Evolutionary conservation across 768 basidiomycete genomes (phyloP).

Genomic region (Rubroboletus satanas): DNA sequence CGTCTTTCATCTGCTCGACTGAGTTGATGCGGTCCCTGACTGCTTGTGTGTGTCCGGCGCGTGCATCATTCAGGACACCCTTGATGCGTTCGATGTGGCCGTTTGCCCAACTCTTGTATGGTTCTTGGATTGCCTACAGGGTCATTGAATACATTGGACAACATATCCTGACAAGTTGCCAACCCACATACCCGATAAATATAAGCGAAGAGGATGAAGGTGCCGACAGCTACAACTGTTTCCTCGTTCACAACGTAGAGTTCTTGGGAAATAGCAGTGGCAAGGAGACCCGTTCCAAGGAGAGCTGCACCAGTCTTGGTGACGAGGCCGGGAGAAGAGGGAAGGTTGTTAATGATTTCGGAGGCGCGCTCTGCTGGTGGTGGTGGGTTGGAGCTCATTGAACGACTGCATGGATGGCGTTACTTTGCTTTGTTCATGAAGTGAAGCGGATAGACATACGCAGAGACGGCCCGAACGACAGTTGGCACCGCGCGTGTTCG

Average conservation of each 20-base stretch:
- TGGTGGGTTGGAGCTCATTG: slow-evolving; percentile 61
- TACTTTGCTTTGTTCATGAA: slow-evolving; percentile 6
- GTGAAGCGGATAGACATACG: slow-evolving; percentile 36
- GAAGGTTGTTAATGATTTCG: slow-evolving; percentile 84
- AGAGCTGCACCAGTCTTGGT: slow-evolving; percentile 94
- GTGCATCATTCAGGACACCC: slow-evolving; percentile 73
- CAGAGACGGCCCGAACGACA: slow-evolving; percentile 42
- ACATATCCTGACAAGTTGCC: neutral
- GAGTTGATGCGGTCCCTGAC: slow-evolving; percentile 90
- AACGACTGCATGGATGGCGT: slow-evolving; percentile 44
- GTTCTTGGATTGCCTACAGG: slow-evolving; percentile 67
- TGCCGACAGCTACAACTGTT: slow-evolving; percentile 82
- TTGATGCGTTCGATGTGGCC: slow-evolving; percentile 83
- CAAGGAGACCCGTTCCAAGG: slow-evolving; percentile 83
- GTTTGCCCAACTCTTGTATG: slow-evolving; percentile 91
- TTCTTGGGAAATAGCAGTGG: slow-evolving; percentile 94
- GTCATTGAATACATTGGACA: slow-evolving; percentile 13
- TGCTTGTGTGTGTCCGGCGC: slow-evolving; percentile 86
- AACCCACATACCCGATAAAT: slow-evolving; percentile 64
- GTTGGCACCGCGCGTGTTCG: slow-evolving; percentile 52
- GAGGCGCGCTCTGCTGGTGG: slow-evolving; percentile 85
- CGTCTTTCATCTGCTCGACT: slow-evolving; percentile 94
- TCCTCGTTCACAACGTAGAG: slow-evolving; percentile 98
- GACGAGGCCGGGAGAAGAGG: slow-evolving; percentile 80
- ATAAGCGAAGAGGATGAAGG: slow-evolving; percentile 76